Percentiles rank a stretch among this genome's conserved stretches.
Evolutionary conservation across 805 yeast genomes (phyloP).

Genomic region (Candida orba): DNA sequence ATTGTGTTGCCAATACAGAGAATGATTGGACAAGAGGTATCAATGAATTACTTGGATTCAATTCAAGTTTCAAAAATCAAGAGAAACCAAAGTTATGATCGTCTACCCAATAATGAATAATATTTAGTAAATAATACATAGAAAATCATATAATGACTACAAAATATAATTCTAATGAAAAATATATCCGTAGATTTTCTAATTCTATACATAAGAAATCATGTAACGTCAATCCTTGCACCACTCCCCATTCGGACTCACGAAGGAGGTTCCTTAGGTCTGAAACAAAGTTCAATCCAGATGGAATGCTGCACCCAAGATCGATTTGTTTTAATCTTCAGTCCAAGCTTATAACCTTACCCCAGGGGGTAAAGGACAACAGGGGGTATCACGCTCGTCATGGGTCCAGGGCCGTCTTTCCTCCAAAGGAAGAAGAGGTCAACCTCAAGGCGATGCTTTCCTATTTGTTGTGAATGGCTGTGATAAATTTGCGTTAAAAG

Average conservation of each 20-base stretch:
- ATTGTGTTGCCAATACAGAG: conserved; percentile 79
- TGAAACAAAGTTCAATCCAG: conserved; percentile 35
- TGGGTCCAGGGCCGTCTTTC: conserved; percentile 48
- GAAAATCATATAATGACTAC: no score
- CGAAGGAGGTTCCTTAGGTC: conserved; percentile 67
- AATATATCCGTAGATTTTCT: not conserved
- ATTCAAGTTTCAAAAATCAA: conserved; percentile 63
- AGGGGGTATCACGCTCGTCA: conserved; percentile 52
- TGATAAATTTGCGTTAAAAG: conserved; percentile 50
- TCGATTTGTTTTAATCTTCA: conserved; percentile 50
- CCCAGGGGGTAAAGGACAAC: conserved; percentile 20
- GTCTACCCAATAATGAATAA: no score
- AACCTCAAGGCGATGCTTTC: conserved; percentile 65
- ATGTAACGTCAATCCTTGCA: conserved; percentile 42
- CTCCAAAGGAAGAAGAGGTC: conserved; percentile 32
- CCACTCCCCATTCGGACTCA: conserved; percentile 67
- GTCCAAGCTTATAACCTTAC: conserved; percentile 36
- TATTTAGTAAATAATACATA: no score
- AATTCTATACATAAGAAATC: not conserved
- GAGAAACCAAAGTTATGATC: conserved; percentile 11
- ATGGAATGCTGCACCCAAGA: conserved; percentile 75
- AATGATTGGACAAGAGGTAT: conserved; percentile 92
- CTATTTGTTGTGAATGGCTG: conserved; percentile 50
- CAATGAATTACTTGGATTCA: conserved; percentile 83
- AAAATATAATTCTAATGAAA: not conserved